Evolutionary conservation across 2,329 filamentous ascomycete genomes (phyloP), one percentile per base, ranked within the genome.

Genomic region (Cryphonectria naterciae): DNA sequence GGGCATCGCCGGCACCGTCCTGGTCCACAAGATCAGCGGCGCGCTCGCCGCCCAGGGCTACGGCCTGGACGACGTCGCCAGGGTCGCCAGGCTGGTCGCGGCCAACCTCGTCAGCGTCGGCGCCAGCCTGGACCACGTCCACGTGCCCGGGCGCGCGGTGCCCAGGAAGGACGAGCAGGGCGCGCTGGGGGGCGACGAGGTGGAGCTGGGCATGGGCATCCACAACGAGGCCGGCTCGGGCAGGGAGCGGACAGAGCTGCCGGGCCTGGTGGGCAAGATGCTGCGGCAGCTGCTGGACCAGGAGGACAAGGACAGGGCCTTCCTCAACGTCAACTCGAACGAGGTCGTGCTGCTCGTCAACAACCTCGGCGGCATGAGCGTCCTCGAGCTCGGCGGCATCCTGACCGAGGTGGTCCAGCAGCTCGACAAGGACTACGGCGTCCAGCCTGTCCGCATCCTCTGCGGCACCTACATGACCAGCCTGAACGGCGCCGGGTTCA

Each of bases 1-100:
- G 77, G 95, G 95, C 68, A 96, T 98, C 79, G 95, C 94, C 3
- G 95, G 95, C 43, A 97, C 94, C 7, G 93, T 97, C 54, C 84
- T 98, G 35, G 93, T 98, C n/a, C 87, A 95, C 76, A 98, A 98
- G 86, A 92, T 97, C 77, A 87, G 91, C 19, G 94, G 95, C 13
- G 95, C 94, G 8, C 81, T 97, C 76, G 94, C 95, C 4, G 92
- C 92, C 39, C 86, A 84, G 75, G 94, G 93, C 74, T 83, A 82
- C 11, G 84, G 85, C 62, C 83, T 97, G 73, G 86, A 90, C 32
- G 88, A 97, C 70, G 93, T 97, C 3, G 87, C 90, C 72, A 85
- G 86, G 73, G 88, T 95, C 15, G 94, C 94, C 8, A 86, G 90
- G 77, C 82, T 94, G 65, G 88, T 89, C 3, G 91, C 93, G 2